Base-by-base conservation (phyloP, 1,139 yeast species). In the Candida buenavistaensis region DNA sequence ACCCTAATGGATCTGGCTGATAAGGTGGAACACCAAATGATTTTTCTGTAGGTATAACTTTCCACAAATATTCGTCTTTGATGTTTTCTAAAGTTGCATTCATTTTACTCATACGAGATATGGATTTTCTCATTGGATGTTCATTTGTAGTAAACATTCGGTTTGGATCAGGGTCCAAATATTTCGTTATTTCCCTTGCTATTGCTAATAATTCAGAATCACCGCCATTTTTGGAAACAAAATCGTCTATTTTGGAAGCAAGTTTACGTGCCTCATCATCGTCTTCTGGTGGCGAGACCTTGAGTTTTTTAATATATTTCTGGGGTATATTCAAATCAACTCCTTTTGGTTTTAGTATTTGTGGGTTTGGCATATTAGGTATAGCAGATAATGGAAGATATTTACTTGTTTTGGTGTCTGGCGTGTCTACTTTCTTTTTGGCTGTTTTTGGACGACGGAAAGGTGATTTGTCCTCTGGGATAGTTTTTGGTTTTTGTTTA, bases 11-110 rank as follows among this genome's bases (percentile, higher is more conserved):
- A 25, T 51, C 44, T 13, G 12, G 24, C 35, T 62, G 70, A 37
- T 59, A 66, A 2, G 74, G 73, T 10, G 68, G 66, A 3, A 47
- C 47, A 7, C 67, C 72, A 48, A 61, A 68, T 25, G 60, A 46
- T 33, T 57, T 59, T 14, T 57, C 63, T 28, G 55, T 54, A 2
- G 75, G 75, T 23, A 64, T 51, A 28, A 65, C 39, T 11, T 60
- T 52, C 75, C 75, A 68, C 26, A 70, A 56, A 39, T 62, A 67
- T 24, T 62, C 68, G 41, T 70, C 72, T 35, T 63, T 64, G 11
- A 70, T 58, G 31, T 60, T 64, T 12, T 59, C 54, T 38, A 69
- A 52, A 14, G 54, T 52, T 3, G 64, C 62, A 41, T 68, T 68
- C 38, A 66, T 45, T 32, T 61, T 61, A 19, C 64, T 55, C 64